These are phyloP conservation scores for Nakazawaea ambrosiae DNA, from an alignment of 805 yeast genomes.

Conservation along the genomic window DNA sequence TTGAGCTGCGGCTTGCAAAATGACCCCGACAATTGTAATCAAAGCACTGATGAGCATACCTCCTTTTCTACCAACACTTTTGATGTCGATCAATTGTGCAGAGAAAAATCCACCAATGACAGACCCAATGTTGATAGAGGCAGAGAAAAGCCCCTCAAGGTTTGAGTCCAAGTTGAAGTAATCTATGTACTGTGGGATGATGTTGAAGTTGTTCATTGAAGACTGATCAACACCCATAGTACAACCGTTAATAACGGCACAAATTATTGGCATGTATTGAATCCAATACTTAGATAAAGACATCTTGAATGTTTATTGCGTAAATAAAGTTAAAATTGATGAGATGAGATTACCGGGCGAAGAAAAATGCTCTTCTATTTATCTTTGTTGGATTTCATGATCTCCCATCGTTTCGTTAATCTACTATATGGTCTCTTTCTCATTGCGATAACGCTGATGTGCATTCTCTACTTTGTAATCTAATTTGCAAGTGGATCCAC, in stretches of 20 bases:
- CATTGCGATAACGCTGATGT: too few species aligned
- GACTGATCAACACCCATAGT: conserved; percentile 23
- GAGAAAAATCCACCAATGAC: conserved; percentile 21
- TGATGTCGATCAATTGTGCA: conserved; percentile 16
- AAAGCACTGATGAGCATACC: conserved; percentile 21
- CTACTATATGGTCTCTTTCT: too few species aligned
- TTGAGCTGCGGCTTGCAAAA: conserved; percentile 29
- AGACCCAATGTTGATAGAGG: conserved; percentile 21
- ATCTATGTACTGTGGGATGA: conserved; percentile 18
- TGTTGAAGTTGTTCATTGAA: conserved; percentile 21
- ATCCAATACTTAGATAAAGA: neutral
- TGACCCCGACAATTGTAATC: conserved; percentile 26
- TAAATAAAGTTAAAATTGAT: too few species aligned
- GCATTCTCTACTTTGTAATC: too few species aligned
- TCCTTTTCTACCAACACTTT: conserved; percentile 23
- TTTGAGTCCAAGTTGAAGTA: conserved; percentile 16
- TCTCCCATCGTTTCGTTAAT: too few species aligned
- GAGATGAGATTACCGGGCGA: too few species aligned
- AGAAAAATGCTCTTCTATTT: too few species aligned
- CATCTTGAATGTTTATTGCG: too few species aligned
- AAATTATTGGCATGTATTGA: conserved; percentile 11
- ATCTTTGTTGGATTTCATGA: too few species aligned
- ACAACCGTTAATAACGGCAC: conserved; percentile 19
- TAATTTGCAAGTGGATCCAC: too few species aligned
- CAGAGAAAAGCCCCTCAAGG: conserved; percentile 21